Evolutionary conservation across 2,329 filamentous ascomycete species (phyloP).

Genomic region (Calonectria leucothoes): DNA sequence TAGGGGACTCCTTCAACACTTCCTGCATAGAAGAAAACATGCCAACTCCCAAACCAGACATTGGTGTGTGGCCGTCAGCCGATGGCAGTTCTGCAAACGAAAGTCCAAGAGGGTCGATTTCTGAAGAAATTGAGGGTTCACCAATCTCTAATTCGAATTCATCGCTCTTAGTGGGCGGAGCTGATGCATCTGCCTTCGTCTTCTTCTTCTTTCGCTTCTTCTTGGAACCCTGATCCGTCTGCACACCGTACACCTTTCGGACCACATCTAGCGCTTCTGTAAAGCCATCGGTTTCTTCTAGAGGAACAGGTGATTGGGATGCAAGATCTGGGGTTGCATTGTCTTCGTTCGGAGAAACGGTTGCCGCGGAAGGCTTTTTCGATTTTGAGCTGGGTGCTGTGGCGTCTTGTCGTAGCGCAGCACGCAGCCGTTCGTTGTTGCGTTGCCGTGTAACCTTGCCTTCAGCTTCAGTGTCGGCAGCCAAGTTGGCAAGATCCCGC

Average conservation of each 20-base stretch:
- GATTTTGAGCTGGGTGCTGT: not conserved
- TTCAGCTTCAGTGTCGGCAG: not conserved
- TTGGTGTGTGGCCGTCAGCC: not conserved
- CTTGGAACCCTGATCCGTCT: not conserved
- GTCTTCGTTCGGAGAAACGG: not conserved
- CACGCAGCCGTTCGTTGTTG: not conserved
- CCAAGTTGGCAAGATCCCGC: not conserved
- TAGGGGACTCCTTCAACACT: slow-evolving; percentile 33
- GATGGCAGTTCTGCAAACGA: not conserved
- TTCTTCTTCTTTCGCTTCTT: slow-evolving; percentile 18
- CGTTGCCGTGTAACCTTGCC: not conserved
- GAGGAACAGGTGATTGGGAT: not conserved
- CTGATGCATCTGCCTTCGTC: not conserved
- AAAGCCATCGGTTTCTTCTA: slow-evolving; percentile 25
- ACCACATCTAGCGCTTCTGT: slow-evolving; percentile 37
- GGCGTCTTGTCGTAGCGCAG: not conserved
- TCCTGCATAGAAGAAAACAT: slow-evolving; percentile 40
- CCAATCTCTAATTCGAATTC: not conserved
- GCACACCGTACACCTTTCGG: slow-evolving; percentile 39
- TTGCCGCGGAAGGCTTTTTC: not conserved
- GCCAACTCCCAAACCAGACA: slow-evolving; percentile 35
- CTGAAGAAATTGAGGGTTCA: not conserved
- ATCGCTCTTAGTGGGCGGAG: not conserved
- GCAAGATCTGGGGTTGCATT: not conserved
- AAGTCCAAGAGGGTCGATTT: not conserved